A percentile compares a stretch with the other conserved stretches of the same genome.
phyloP scores from a whole-genome alignment of 1,139 yeast genomes.

The Pneumocystis oryctolagi region DNA sequence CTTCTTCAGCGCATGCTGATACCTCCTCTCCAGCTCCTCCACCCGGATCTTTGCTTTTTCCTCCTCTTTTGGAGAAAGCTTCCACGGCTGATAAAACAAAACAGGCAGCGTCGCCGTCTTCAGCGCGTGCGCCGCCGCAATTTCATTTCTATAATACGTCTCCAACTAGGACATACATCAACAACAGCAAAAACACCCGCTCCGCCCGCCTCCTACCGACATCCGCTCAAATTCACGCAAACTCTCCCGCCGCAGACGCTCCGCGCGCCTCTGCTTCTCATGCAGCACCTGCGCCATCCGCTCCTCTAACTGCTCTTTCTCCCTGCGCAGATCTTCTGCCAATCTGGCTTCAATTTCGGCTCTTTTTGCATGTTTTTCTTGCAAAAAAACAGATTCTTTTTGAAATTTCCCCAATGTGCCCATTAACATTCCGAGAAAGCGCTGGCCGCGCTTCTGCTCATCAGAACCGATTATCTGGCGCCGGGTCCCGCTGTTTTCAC shows the following conservation, averaged over 20 bases:
- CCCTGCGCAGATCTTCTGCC: background rate
- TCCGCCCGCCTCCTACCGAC: background rate
- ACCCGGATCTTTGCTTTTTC: background rate
- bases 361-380: conserved; percentile 4
- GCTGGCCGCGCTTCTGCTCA: conserved; percentile 9
- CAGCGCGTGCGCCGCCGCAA: background rate
- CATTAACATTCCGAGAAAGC: conserved; percentile 8
- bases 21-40: background rate
- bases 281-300: background rate
- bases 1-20: background rate
- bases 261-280: background rate
- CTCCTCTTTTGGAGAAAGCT: background rate
- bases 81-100: background rate
- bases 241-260: background rate
- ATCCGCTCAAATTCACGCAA: background rate
- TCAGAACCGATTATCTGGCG: background rate
- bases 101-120: background rate
- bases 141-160: background rate
- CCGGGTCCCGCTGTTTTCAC: background rate
- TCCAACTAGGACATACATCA: background rate
- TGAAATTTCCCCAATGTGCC: conserved; percentile 11
- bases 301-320: background rate
- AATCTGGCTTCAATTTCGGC: conserved; percentile 1
- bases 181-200: background rate
- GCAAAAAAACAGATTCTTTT: conserved; percentile 5